phyloP scores from a whole-genome alignment of 2,329 filamentous ascomycete species.

The Metarhizium album region DNA sequence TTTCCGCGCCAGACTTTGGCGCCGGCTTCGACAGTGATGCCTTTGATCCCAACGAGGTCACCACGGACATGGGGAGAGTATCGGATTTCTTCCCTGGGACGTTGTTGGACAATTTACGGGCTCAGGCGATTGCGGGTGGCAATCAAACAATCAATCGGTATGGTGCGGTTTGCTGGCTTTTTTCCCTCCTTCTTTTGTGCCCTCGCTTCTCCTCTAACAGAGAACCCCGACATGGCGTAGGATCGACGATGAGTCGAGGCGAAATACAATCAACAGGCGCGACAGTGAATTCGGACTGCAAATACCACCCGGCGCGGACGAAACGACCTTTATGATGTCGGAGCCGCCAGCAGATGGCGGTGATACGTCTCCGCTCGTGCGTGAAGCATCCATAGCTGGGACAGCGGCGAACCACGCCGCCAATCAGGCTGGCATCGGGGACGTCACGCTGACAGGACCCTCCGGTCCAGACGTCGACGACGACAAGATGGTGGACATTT shows the following conservation, averaged over 20 bases:
- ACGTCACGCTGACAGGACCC: constrained; percentile 1
- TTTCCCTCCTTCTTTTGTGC: not conserved
- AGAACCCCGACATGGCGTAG: constrained; percentile 10
- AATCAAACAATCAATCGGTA: constrained; percentile 36
- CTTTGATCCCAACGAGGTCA: constrained; percentile 25
- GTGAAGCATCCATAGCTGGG: constrained; percentile 1
- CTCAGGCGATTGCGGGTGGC: constrained; percentile 22
- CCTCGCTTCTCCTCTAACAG: not conserved
- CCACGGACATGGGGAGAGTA: constrained; percentile 32
- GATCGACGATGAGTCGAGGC: constrained; percentile 30
- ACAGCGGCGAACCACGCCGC: not conserved
- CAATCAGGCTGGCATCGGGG: not conserved
- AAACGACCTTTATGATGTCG: constrained; percentile 41
- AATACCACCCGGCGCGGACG: constrained; percentile 35
- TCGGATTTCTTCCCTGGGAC: constrained; percentile 41
- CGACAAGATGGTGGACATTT: constrained; percentile 2
- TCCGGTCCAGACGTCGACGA: not conserved
- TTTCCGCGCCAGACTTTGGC: constrained; percentile 43
- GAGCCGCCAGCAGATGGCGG: constrained; percentile 20
- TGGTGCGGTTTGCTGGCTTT: constrained; percentile 2
- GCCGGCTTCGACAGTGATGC: constrained; percentile 45
- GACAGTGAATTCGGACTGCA: constrained; percentile 43
- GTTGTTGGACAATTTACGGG: constrained; percentile 32
- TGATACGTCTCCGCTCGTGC: constrained; percentile 13
- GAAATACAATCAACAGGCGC: constrained; percentile 26